Conservation (phyloP, 352 stramenopile species). For the Achlya hypogyna region DNA sequence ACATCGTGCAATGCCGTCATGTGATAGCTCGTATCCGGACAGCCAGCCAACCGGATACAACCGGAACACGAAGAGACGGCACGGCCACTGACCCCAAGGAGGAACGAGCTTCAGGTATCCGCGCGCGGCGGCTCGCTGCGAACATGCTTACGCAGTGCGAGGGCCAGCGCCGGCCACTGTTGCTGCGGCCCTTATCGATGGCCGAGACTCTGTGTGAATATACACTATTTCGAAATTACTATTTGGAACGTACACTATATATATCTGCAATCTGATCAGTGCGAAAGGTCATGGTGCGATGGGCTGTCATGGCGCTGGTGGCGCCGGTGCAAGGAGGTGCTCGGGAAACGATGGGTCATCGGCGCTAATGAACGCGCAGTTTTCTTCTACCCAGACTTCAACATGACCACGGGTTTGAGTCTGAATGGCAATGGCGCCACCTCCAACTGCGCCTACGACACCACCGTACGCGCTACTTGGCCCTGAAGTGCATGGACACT, state of each 20-base stretch:
- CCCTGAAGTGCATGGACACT: background rate
- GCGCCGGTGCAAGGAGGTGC: background rate
- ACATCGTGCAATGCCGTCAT: conserved; percentile 27
- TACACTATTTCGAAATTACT: background rate
- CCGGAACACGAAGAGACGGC: no score
- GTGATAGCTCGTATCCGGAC: background rate
- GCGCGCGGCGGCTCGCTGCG: no score
- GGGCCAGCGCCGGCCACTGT: no score
- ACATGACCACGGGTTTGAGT: conserved; percentile 60
- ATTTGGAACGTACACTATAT: no score
- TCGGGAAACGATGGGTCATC: background rate
- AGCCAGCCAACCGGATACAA: no score
- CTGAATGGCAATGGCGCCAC: conserved; percentile 75
- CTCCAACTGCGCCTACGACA: conserved; percentile 49
- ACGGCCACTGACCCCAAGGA: no score
- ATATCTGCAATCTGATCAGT: no score
- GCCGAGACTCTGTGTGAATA: no score
- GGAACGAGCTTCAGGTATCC: no score
- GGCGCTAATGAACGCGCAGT: conserved; percentile 1
- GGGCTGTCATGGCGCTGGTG: background rate
- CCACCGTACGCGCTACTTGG: conserved; percentile 27
- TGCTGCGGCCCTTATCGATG: no score
- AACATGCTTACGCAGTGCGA: no score
- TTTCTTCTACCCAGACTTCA: conserved; percentile 87
- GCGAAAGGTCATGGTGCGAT: background rate